phyloP scores from a whole-genome alignment of 768 basidiomycete genomes.

The Mycena amicta region DNA sequence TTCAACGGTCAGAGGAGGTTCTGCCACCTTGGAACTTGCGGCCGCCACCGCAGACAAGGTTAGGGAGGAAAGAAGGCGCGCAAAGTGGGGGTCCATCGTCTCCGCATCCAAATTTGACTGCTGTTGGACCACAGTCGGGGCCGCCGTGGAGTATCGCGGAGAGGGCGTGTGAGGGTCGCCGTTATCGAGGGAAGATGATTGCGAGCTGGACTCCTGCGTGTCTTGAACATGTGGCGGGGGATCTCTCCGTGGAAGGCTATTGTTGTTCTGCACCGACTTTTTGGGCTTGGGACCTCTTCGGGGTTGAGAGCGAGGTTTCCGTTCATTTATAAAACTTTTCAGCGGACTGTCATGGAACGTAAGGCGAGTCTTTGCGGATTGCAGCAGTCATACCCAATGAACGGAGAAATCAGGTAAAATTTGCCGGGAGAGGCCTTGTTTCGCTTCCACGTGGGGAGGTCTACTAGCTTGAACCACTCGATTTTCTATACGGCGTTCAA shows the following conservation, averaged over 20 bases:
- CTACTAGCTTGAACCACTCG: constrained; percentile 89
- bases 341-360: constrained; percentile 45
- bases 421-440: constrained; percentile 70
- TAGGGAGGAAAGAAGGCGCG: constrained; percentile 63
- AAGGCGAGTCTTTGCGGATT: neutral
- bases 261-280: constrained; percentile 26
- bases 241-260: constrained; percentile 17
- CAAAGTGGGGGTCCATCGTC: constrained; percentile 69
- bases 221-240: constrained; percentile 27
- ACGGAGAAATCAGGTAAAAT: constrained; percentile 95
- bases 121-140: constrained; percentile 38
- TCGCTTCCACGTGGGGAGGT: constrained; percentile 92
- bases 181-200: constrained; percentile 62
- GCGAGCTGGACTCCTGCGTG: constrained; percentile 73
- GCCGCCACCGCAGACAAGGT: constrained; percentile 53
- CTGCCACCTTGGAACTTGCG: constrained; percentile 10
- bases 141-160: constrained; percentile 50
- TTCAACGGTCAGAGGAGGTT: constrained; percentile 15
- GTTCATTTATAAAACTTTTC: constrained; percentile 68
- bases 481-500: constrained; percentile 68
- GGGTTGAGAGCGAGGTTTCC: constrained; percentile 52
- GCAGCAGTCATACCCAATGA: constrained; percentile 67
- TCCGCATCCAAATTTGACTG: constrained; percentile 32
- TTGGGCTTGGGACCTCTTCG: constrained; percentile 39
- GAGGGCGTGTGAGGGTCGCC: constrained; percentile 66